Evolutionary conservation across 306 rosid species (phyloP).

Genomic region (Begonia fuchsioides): DNA sequence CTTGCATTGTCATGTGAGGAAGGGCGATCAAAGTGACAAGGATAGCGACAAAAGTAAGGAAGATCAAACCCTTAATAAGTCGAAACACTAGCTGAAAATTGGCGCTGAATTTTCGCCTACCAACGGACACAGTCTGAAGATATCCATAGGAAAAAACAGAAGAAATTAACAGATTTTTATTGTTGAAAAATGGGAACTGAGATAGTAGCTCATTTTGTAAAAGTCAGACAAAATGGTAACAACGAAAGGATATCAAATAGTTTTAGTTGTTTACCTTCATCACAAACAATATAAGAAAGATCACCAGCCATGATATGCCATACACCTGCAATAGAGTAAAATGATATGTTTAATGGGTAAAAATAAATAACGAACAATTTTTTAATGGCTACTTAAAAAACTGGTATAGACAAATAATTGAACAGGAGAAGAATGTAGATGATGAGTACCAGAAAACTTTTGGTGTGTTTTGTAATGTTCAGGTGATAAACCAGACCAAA

Average conservation of each 20-base stretch:
- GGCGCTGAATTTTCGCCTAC: conserved; percentile 85
- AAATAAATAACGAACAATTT: background rate
- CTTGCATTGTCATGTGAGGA: conserved; percentile 75
- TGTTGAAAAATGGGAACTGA: too few relatives aligned
- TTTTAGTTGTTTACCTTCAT: conserved; percentile 45
- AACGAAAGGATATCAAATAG: too few relatives aligned
- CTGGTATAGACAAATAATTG: conserved; percentile 18
- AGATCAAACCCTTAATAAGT: conserved; percentile 79
- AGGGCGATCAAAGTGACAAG: conserved; percentile 68
- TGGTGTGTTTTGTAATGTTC: conserved; percentile 32
- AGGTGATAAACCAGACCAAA: conserved; percentile 91
- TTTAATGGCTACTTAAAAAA: conserved; percentile 58
- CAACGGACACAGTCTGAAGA: conserved; percentile 71
- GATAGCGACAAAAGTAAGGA: conserved; percentile 64
- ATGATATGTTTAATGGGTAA: background rate
- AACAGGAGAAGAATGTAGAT: background rate
- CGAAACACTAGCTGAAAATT: conserved; percentile 83
- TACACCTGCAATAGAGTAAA: conserved; percentile 45
- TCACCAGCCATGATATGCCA: conserved; percentile 95
- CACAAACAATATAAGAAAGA: conserved; percentile 61
- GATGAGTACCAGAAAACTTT: conserved; percentile 53
- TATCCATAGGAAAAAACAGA: too few relatives aligned
- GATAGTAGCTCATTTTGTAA: too few relatives aligned
- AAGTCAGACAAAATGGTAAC: too few relatives aligned
- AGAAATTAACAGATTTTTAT: too few relatives aligned